Evolutionary conservation across 106 monocot genomes (phyloP).

Genomic region (Gastrodia elata): DNA sequence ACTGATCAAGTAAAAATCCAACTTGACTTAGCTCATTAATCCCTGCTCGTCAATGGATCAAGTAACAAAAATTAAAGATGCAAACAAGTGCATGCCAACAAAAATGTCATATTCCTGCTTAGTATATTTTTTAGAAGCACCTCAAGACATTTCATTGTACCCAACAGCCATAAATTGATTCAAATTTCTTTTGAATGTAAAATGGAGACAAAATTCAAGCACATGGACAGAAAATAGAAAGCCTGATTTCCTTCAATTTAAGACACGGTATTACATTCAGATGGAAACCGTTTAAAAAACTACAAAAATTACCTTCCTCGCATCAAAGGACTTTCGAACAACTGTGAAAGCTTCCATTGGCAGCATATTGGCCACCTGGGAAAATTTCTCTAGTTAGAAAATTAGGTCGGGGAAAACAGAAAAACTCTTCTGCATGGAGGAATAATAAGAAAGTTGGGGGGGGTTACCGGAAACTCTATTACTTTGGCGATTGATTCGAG

Average conservation of each 20-base stretch:
- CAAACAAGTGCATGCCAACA: no score
- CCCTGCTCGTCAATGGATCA: no score
- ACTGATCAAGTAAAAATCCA: no score
- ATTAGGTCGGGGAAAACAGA: background rate
- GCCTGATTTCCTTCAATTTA: background rate
- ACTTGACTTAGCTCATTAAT: no score
- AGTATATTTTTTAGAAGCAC: background rate
- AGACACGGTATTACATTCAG: background rate
- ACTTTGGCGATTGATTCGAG: constrained; percentile 84
- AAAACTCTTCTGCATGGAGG: background rate
- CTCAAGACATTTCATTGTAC: background rate
- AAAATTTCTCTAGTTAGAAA: background rate
- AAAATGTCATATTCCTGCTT: background rate
- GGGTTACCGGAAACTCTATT: constrained; percentile 73
- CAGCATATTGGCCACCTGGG: constrained; percentile 74
- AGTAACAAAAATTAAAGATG: no score
- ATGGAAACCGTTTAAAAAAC: background rate
- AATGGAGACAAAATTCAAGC: background rate
- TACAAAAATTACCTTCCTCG: constrained; percentile 67
- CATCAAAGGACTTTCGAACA: constrained; percentile 92
- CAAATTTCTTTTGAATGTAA: background rate
- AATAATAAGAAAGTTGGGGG: background rate
- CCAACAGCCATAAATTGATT: background rate
- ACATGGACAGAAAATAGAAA: background rate
- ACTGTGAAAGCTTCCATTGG: constrained; percentile 81